A percentile compares a stretch with the other conserved stretches of the same genome.
Evolutionary conservation across 2,329 filamentous ascomycete genomes (phyloP).

Genomic region (Pseudophaeomoniella oleicola): DNA sequence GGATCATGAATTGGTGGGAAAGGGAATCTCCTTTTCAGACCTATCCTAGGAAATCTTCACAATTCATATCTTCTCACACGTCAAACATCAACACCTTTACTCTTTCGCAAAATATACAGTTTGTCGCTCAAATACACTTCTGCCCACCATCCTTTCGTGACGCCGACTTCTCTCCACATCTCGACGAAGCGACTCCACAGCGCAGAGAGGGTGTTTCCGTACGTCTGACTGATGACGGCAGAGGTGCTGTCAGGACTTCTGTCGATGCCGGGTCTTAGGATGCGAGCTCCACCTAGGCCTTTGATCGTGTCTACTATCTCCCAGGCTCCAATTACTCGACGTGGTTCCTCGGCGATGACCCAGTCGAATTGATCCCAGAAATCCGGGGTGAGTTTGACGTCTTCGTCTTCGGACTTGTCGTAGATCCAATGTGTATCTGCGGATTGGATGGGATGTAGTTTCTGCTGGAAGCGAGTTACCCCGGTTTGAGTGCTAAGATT

Average conservation of each 20-base stretch:
- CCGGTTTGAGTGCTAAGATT: constrained; percentile 51
- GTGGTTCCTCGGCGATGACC: constrained; percentile 37
- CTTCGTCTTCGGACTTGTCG: constrained; percentile 44
- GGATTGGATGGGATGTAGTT: constrained; percentile 4
- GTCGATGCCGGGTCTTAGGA: constrained; percentile 29
- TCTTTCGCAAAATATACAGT: constrained; percentile 33
- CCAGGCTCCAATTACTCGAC: constrained; percentile 36
- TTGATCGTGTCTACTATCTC: constrained; percentile 33
- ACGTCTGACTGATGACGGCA: constrained; percentile 4
- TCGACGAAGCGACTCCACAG: constrained; percentile 15
- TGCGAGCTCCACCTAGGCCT: constrained; percentile 34
- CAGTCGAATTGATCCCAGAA: constrained; percentile 50
- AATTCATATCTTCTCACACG: too few relatives aligned
- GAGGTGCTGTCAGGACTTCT: constrained; percentile 6
- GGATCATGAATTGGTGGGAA: too few relatives aligned
- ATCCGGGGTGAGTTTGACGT: constrained; percentile 27
- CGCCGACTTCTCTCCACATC: constrained; percentile 11
- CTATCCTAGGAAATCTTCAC: too few relatives aligned
- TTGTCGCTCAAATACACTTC: constrained; percentile 38
- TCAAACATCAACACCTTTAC: background rate
- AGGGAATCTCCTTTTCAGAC: too few relatives aligned
- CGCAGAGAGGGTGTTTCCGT: constrained; percentile 16
- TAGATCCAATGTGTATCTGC: constrained; percentile 32
- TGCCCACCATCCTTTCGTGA: constrained; percentile 39
- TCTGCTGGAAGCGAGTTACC: constrained; percentile 43